Conservation (phyloP, 352 stramenopile genomes). For the Phytophthora hybrid region DNA sequence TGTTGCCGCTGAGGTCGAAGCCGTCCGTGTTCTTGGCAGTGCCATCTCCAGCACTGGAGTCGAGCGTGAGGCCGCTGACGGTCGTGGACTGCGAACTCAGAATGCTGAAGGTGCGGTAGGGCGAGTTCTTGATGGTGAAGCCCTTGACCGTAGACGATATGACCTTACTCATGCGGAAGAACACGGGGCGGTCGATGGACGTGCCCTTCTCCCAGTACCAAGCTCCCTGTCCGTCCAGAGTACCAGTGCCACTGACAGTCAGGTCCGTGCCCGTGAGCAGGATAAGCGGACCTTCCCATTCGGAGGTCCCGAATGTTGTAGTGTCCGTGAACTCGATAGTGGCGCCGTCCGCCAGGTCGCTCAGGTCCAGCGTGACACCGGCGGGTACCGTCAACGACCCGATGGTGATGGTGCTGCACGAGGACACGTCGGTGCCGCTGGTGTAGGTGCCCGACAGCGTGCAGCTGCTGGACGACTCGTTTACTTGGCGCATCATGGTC, state of each 20-base stretch:
- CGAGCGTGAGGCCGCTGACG: not conserved
- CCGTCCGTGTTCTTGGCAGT: not conserved
- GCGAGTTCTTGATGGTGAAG: constrained; percentile 8
- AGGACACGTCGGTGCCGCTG: constrained; percentile 27
- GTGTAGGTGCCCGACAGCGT: constrained; percentile 44
- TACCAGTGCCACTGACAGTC: constrained; percentile 34
- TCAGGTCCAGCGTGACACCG: constrained; percentile 44
- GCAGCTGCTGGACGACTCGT: constrained; percentile 26
- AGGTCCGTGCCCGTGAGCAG: constrained; percentile 32
- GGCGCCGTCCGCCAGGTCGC: constrained; percentile 28
- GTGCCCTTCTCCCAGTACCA: constrained; percentile 46
- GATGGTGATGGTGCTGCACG: constrained; percentile 37
- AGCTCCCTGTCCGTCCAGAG: constrained; percentile 42
- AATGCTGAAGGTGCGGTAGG: not conserved
- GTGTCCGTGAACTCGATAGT: constrained; percentile 33
- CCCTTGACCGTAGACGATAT: constrained; percentile 30
- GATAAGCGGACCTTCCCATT: constrained; percentile 38
- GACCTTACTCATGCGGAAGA: constrained; percentile 37
- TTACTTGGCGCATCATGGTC: constrained; percentile 30
- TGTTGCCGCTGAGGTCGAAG: not conserved
- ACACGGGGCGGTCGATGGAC: constrained; percentile 35
- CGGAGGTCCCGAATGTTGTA: constrained; percentile 31
- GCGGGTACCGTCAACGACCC: constrained; percentile 35
- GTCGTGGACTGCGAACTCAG: not conserved
- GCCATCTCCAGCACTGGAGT: not conserved